Evolutionary conservation across 768 basidiomycete species (phyloP), one percentile per base, ranked within the genome.

Genomic region (Mycena floridula): DNA sequence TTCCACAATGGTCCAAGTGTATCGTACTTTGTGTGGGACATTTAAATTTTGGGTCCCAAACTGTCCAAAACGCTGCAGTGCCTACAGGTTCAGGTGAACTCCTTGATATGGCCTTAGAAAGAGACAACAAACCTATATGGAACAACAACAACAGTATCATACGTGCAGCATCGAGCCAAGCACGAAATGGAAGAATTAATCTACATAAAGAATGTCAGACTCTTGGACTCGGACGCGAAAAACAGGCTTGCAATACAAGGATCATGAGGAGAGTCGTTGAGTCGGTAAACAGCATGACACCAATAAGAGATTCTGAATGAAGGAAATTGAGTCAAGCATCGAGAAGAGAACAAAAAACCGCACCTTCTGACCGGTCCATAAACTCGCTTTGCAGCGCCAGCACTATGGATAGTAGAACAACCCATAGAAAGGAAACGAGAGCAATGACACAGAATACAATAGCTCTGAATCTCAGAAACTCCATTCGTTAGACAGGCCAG

Each of bases 141-240:
- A 57, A 54, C 11, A 69, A 30, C 7, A 76, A 46, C 16, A 82
- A 57, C 37, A 77, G 64, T 22, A 70, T 39, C 22, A 81, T 53
- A 24, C 78, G 69, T 9, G 75, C 72, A 1, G 64, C 66, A 52
- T 82, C 81, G 4, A 80, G 54, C 77, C 77, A 81, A 12, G 61
- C 52, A 28, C 76, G 66, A 39, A 79, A 81, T 30, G 59, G 47
- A 2, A 73, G 54, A 26, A 78, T 52, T 21, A 79, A 59, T 47
- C 77, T 79, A 35, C 4, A 23, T 27, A 25, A 21, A 37, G 13
- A 21, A 43, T 37, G 21, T 37, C 23, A 24, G 25, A 6, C 16
- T 43, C 42, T 18, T 53, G 43, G 26, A 28, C 24, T 36, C 42
- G 45, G 45, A 47, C 44, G 7, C 38, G 38, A 40, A 28, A n/a